Percentiles rank a stretch among this genome's conserved stretches.
phyloP scores from a whole-genome alignment of 129 eudicot genomes.

The Centaurea solstitialis region DNA sequence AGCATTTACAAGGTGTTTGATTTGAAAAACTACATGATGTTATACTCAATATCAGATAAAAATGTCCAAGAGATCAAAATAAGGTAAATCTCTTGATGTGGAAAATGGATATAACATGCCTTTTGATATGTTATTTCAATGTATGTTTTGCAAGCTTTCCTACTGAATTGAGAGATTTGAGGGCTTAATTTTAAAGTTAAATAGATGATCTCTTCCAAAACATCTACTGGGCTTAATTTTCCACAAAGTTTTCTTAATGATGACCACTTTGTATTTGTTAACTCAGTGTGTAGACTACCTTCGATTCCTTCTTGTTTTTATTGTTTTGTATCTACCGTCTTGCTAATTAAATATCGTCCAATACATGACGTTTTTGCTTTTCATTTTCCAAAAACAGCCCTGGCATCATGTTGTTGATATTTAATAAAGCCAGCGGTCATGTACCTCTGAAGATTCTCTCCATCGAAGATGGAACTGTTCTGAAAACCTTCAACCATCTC shows the following conservation, averaged over 20 bases:
- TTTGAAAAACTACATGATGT: slow-evolving; percentile 90
- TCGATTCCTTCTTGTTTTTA: neutral
- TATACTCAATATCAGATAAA: slow-evolving; percentile 88
- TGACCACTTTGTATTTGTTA: neutral
- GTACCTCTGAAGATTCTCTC: slow-evolving; percentile 94
- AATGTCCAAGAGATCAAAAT: slow-evolving; percentile 92
- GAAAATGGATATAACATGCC: neutral
- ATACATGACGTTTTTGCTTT: neutral
- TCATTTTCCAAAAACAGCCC: slow-evolving; percentile 49
- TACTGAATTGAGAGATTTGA: neutral
- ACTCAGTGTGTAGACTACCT: neutral
- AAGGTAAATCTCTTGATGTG: slow-evolving; percentile 47
- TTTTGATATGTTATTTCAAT: neutral
- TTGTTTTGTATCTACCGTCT: neutral
- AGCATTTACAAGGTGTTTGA: slow-evolving; percentile 97
- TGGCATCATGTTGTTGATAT: slow-evolving; percentile 88
- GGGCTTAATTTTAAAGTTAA: neutral
- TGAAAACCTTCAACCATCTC: slow-evolving; percentile 83
- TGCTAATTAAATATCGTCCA: neutral
- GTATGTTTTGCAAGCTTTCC: neutral
- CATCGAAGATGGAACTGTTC: slow-evolving; percentile 92
- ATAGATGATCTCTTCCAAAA: neutral
- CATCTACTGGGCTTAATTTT: too few relatives aligned
- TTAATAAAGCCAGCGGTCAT: slow-evolving; percentile 66
- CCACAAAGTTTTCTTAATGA: neutral